Evolutionary conservation across 1,284 basidiomycete species (phyloP), one percentile per base, ranked within the genome.

Genomic region (Microbotryum saponariae): DNA sequence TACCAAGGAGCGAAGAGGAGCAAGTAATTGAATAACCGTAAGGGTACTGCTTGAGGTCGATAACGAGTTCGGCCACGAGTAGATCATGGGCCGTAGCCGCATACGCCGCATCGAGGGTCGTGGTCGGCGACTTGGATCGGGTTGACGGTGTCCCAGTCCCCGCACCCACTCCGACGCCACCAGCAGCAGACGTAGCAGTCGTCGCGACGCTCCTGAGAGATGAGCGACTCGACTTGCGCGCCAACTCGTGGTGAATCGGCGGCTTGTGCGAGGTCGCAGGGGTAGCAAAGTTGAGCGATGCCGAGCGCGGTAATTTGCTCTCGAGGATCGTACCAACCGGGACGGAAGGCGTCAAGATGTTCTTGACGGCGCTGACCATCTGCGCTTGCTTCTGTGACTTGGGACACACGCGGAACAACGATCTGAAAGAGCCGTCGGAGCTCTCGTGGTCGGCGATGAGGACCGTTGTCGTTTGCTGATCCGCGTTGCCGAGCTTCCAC

Each of bases 1-100:
- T 6, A 5, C 56, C n/a, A 12, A 55, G 20, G 31, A 65, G 58
- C n/a, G 51, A 54, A 0, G 65, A 63, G n/a, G 45, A 51, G 2
- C 60, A 54, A 7, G 52, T 4, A 48, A 68, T 52, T 18, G 61
- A 56, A 45, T 69, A 69, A 21, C 68, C 68, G 55, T 67, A 60
- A 14, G 68, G 68, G 54, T 62, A 69, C 46, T 67, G 68, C 58
- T 69, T 69, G 49, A 69, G 60, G 54, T 69, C 68, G 52, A 67
- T 50, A 31, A 69, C 58, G 31, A 69, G 45, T 47, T 71, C 68
- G 25, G 58, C 65, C 4, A 68, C 64, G 33, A 67, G 62, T 46
- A 65, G 59, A 48, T 65, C 69, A 44, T 54, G 52, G n/a, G 54
- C 55, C 33, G 31, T 56, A 18, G 42, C 20, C 48, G 46, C 48